Evolutionary conservation across 2,329 filamentous ascomycete species (phyloP), one percentile per base, ranked within the genome.

Genomic region (Fusarium transvaalense): DNA sequence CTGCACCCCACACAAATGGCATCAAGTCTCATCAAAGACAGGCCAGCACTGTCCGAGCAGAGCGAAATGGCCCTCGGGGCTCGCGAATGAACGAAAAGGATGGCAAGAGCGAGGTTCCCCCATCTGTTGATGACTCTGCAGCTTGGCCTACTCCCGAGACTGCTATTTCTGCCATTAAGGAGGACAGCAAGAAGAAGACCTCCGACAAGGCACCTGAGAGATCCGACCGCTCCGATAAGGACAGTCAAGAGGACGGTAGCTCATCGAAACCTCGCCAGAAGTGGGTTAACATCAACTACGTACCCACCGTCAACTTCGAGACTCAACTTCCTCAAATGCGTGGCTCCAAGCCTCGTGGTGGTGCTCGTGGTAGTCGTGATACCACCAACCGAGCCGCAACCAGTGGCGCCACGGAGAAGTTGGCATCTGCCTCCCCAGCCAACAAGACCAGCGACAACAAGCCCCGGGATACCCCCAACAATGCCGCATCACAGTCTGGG

Each of bases 71-170:
- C 43, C 83, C 83, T 61, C 82, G 86, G 46, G 85, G 84, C 10
- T 79, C 79, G 56, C 82, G 85, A 61, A 67, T 75, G 19, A 73
- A 76, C 4, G 84, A 86, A 21, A 85, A 81, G 67, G 82, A 79
- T 42, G 61, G 51, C 61, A 79, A 77, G 65, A 55, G 73, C 15
- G 80, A 79, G 25, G 66, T 79, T 4, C 76, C 83, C 6, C 92
- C 92, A 27, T 85, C 92, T 3, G 91, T 93, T 46, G 89, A 87
- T 61, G 94, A 98, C 78, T 86, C 92, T 50, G 83, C 88, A 54
- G 89, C 89, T 21, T 99, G 96, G 96, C 96, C 96, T 17, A 98
- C 95, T 4, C 94, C 94, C 1, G 93, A 97, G 72, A 88, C 91
- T 52, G 89, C 91, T 46, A 79, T 80, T 52, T 82, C 91, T 53